A percentile compares a stretch with the other conserved stretches of the same genome.
Conservation (phyloP, 208 protist species). For the Herpetomonas tarakana region DNA sequence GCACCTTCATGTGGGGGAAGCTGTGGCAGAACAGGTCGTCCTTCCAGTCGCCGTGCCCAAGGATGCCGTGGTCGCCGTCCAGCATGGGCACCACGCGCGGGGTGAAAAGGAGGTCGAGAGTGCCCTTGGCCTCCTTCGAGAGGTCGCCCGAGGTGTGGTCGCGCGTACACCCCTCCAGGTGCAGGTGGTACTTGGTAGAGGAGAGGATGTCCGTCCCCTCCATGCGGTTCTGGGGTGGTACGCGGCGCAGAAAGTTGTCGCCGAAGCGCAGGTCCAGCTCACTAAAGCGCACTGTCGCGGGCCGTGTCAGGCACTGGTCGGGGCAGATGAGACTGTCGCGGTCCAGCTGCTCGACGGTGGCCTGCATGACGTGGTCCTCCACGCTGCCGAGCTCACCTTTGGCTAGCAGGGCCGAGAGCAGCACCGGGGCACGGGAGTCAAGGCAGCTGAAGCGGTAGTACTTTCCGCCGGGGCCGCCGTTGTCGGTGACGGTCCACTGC, state of each 20-base stretch:
- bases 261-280: slow-evolving; percentile 42
- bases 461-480: slow-evolving; percentile 14
- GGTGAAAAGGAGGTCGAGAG: slow-evolving; percentile 43
- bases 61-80: slow-evolving; percentile 42
- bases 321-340: slow-evolving; percentile 31
- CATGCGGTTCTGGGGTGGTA: slow-evolving; percentile 2
- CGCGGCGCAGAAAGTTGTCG: slow-evolving; percentile 20
- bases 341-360: slow-evolving; percentile 49
- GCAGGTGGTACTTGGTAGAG: slow-evolving; percentile 33
- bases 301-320: slow-evolving; percentile 28
- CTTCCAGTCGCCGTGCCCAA: slow-evolving; percentile 40
- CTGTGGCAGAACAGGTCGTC: slow-evolving; percentile 49
- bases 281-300: slow-evolving; percentile 19
- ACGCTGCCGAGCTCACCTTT: slow-evolving; percentile 21
- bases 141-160: slow-evolving; percentile 33
- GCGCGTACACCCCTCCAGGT: slow-evolving; percentile 43
- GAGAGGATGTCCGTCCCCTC: slow-evolving; percentile 7
- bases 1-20: slow-evolving; percentile 34
- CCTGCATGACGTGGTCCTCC: slow-evolving; percentile 47
- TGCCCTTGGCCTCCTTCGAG: slow-evolving; percentile 32
- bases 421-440: slow-evolving; percentile 35
- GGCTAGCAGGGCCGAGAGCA: slow-evolving; percentile 38
- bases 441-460: slow-evolving; percentile 59
- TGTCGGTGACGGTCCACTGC: slow-evolving; percentile 54
- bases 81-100: slow-evolving; percentile 37